phyloP scores from a whole-genome alignment of 257 asterid species.

The Perilla frutescens region DNA sequence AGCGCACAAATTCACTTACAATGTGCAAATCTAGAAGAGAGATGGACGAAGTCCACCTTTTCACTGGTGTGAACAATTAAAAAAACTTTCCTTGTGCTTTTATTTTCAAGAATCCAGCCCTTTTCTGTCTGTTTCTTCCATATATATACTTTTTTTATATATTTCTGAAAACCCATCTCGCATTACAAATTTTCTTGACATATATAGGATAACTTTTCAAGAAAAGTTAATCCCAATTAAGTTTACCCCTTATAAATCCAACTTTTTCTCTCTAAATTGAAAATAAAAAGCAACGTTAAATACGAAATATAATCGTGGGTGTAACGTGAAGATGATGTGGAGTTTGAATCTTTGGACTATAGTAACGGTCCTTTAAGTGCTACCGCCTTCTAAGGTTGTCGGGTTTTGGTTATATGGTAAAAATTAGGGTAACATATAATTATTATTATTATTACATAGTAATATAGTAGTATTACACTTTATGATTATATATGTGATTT shows the following conservation, averaged over 20 bases:
- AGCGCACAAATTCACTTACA: constrained; percentile 25
- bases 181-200: constrained; percentile 15
- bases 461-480: neutral
- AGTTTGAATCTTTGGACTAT: constrained; percentile 41
- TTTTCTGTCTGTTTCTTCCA: constrained; percentile 31
- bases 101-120: constrained; percentile 35
- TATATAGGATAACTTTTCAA: neutral
- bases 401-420: constrained; percentile 12
- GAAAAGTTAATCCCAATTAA: constrained; percentile 10
- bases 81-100: constrained; percentile 34
- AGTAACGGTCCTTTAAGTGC: constrained; percentile 48
- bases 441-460: neutral
- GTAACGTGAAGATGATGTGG: constrained; percentile 59
- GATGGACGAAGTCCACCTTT: neutral
- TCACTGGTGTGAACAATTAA: constrained; percentile 14
- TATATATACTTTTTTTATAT: neutral
- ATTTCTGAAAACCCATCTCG: constrained; percentile 24
- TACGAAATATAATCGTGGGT: constrained; percentile 39
- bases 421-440: no score
- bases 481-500: neutral
- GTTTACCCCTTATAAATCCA: neutral
- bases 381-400: constrained; percentile 44
- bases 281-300: constrained; percentile 36
- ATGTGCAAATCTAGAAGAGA: constrained; percentile 18
- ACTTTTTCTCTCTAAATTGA: neutral